Conservation (phyloP, 2,329 filamentous ascomycete species). For the Xylaria digitata region DNA sequence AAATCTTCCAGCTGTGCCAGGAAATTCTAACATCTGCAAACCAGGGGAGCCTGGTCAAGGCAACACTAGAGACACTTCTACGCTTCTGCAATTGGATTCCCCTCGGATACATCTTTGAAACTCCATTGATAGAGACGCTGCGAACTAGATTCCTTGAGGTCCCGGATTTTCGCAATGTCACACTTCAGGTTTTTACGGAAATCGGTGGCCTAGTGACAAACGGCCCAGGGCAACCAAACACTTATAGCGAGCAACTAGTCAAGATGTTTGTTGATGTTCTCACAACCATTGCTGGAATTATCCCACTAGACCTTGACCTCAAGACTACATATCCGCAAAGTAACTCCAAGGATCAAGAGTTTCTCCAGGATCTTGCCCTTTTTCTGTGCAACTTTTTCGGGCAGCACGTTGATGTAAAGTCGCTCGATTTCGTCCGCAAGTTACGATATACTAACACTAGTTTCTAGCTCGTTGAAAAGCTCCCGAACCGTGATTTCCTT, state of each 20-base stretch:
- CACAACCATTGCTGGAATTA: slow-evolving; percentile 91
- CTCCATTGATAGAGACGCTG: slow-evolving; percentile 92
- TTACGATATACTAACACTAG: slow-evolving; percentile 36
- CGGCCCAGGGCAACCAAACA: slow-evolving; percentile 70
- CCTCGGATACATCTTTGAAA: slow-evolving; percentile 98
- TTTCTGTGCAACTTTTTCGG: slow-evolving; percentile 98
- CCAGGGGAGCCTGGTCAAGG: slow-evolving; percentile 89
- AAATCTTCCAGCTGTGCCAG: slow-evolving; percentile 97
- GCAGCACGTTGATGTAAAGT: slow-evolving; percentile 82
- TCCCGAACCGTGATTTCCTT: slow-evolving; percentile 94
- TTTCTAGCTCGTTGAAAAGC: slow-evolving; percentile 85
- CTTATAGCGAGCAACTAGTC: slow-evolving; percentile 94
- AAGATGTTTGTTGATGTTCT: slow-evolving; percentile 99
- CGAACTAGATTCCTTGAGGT: slow-evolving; percentile 91
- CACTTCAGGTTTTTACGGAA: slow-evolving; percentile 95
- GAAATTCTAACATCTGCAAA: slow-evolving; percentile 93
- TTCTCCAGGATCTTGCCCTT: slow-evolving; percentile 94
- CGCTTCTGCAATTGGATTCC: slow-evolving; percentile 99
- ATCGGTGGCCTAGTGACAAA: slow-evolving; percentile 94
- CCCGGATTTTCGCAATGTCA: slow-evolving; percentile 96
- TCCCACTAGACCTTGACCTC: slow-evolving; percentile 88
- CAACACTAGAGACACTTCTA: slow-evolving; percentile 94
- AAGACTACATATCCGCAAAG: slow-evolving; percentile 92
- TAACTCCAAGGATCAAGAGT: slow-evolving; percentile 94
- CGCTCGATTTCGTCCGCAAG: slow-evolving; percentile 1